Percentiles rank a stretch among this genome's conserved stretches.
These are phyloP conservation scores for Raphidocelis subcapitata DNA, from an alignment of 139 green algal genomes.

Conservation along the genomic window DNA sequence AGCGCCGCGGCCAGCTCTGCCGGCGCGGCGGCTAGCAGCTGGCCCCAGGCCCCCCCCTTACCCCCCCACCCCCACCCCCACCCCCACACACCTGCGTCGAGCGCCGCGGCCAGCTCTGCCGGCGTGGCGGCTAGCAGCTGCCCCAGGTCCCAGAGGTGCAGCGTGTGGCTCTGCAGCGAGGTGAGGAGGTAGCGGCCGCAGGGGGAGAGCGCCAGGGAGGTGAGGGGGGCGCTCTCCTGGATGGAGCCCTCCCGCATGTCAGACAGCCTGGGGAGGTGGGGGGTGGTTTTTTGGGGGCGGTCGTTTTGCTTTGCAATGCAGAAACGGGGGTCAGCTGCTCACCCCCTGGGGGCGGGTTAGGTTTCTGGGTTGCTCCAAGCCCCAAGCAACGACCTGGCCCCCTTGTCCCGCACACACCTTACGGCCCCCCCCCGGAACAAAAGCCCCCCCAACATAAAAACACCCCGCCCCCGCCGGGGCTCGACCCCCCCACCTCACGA, in stretches of 20 bases:
- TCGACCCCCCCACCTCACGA: constrained; percentile 44
- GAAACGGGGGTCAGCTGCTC: no score
- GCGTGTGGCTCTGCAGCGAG: constrained; percentile 47
- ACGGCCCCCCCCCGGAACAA: no score
- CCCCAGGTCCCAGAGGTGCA: constrained; percentile 53
- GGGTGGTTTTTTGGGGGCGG: no score
- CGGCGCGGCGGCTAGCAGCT: constrained; percentile 4
- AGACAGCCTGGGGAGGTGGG: constrained; percentile 30
- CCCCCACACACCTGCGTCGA: constrained; percentile 18
- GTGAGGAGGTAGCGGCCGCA: constrained; percentile 63
- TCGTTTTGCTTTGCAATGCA: no score
- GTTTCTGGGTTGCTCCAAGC: no score
- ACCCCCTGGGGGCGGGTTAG: no score
- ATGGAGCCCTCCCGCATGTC: constrained; percentile 51
- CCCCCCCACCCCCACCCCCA: neutral
- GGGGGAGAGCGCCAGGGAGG: constrained; percentile 55
- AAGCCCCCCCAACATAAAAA: no score
- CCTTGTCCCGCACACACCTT: no score
- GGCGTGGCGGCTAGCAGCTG: constrained; percentile 6
- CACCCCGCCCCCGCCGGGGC: no score
- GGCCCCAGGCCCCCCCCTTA: constrained; percentile 19
- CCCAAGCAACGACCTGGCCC: no score
- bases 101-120: constrained; percentile 11
- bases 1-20: constrained; percentile 18
- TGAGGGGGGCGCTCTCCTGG: constrained; percentile 51